Base-by-base conservation (phyloP, 768 basidiomycete genomes). In the Boletus reticuloceps region DNA sequence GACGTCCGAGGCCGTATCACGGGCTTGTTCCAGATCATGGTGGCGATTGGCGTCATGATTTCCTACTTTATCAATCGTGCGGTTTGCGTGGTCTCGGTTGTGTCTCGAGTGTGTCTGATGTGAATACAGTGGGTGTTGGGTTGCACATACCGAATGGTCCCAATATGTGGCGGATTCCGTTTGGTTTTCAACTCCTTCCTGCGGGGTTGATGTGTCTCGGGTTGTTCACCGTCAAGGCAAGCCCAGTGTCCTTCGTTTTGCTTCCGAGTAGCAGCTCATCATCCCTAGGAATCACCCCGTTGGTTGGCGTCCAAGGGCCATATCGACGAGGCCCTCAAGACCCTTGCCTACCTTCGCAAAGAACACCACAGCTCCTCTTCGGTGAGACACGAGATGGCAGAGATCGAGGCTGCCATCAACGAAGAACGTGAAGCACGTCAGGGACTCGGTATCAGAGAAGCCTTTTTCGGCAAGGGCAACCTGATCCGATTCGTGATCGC, bases 11-110 rank as follows among this genome's bases (percentile, higher is more conserved):
- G 91, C 7, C 80, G 89, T 47, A 90, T 94, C 60, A 92, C 89
- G 0, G 91, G 91, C 42, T 65, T 89, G 32, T 93, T 93, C 79
- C 92, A 94, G 69, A 83, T 94, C 69, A 86, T 91, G 82, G 91
- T 82, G 37, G 88, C 90, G 22, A 75, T 83, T 47, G 92, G 91
- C 50, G 91, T 91, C 57, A 91, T 92, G 84, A 75, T 94, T 54
- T 89, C 86, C 0, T 91, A 91, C 70, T 91, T 89, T 68, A 77
- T 90, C 61, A 89, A 91, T 63, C 80, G 88, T 89, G 54, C 34
- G 34, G n/a, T n/a, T n/a, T n/a, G n/a, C n/a, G 34, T 25, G 25
- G 25, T 25, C 25, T 14, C 14, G 13, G 12, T 2, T 14, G 34
- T 36, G 13, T 36, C 13, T 14, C 14, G 4, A 36, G 13, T 14